Evolutionary conservation across 2,329 filamentous ascomycete genomes (phyloP).

Genomic region (Fusarium torulosum): DNA sequence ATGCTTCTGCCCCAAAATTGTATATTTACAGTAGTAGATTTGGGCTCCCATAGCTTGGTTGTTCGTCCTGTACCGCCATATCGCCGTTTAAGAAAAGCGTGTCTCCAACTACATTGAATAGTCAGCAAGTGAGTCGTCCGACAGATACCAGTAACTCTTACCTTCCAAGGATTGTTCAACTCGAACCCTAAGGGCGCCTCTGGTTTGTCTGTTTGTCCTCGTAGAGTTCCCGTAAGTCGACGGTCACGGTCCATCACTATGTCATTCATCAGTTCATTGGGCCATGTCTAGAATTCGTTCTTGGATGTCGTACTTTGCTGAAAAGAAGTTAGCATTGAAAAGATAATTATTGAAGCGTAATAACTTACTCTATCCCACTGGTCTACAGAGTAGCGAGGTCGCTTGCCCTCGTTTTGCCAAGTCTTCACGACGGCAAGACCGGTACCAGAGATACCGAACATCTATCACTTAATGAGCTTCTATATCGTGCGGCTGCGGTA

Average conservation of each 20-base stretch:
- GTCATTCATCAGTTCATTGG: conserved; percentile 4
- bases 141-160: conserved; percentile 53
- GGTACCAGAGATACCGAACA: conserved; percentile 72
- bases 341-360: neutral
- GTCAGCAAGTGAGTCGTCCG: neutral
- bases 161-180: conserved; percentile 73
- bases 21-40: conserved; percentile 41
- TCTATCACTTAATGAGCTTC: conserved; percentile 59
- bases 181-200: conserved; percentile 71
- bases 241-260: conserved; percentile 75
- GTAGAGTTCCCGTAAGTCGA: conserved; percentile 69
- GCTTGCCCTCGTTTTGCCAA: conserved; percentile 71
- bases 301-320: conserved; percentile 66
- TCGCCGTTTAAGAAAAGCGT: conserved; percentile 59
- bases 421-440: conserved; percentile 69
- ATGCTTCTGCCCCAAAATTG: conserved; percentile 24
- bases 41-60: conserved; percentile 23
- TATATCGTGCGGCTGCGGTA: conserved; percentile 10
- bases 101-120: conserved; percentile 63
- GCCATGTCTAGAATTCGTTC: neutral
- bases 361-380: conserved; percentile 71
- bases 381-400: conserved; percentile 70
- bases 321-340: conserved; percentile 49
- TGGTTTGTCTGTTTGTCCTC: conserved; percentile 69
- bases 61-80: conserved; percentile 21